These are phyloP conservation scores for Geotrichum phurueaensis DNA, from an alignment of 1,139 yeast genomes.

Conservation along the genomic window DNA sequence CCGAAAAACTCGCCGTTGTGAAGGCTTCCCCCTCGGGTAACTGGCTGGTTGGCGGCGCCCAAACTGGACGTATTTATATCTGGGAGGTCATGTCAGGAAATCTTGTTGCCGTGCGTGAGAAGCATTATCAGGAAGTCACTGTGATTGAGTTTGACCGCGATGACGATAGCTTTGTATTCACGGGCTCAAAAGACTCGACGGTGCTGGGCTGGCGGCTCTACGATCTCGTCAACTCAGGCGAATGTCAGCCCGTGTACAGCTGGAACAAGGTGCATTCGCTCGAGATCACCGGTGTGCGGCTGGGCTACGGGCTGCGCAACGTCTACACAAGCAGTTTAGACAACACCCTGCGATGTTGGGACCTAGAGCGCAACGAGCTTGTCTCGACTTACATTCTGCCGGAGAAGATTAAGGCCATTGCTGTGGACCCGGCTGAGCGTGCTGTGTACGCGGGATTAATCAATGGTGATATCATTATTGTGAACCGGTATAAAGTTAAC, in stretches of 20 bases:
- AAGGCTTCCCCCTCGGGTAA: conserved; percentile 42
- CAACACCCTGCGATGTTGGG: conserved; percentile 56
- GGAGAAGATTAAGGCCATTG: conserved; percentile 50
- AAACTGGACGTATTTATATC: conserved; percentile 65
- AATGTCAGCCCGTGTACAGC: conserved; percentile 41
- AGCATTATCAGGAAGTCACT: conserved; percentile 76
- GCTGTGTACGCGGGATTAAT: conserved; percentile 63
- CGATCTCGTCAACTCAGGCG: conserved; percentile 47
- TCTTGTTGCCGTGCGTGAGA: conserved; percentile 64
- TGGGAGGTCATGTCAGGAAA: conserved; percentile 87
- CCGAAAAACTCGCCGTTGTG: conserved; percentile 66
- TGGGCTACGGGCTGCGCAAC: conserved; percentile 49
- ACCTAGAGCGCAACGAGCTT: conserved; percentile 35
- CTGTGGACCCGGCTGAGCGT: conserved; percentile 79
- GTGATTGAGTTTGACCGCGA: conserved; percentile 54
- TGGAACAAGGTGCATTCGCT: conserved; percentile 67
- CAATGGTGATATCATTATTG: conserved; percentile 55
- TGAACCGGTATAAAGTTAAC: conserved; percentile 52
- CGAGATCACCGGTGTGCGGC: conserved; percentile 60
- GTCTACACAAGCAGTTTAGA: conserved; percentile 70
- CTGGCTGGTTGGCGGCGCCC: conserved; percentile 69
- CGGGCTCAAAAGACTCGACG: conserved; percentile 81
- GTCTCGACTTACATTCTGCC: conserved; percentile 69
- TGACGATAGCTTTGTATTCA: conserved; percentile 55
- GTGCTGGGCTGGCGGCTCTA: conserved; percentile 65